Evolutionary conservation across 1,139 yeast species (phyloP).

Genomic region (Saccharomyces hybrid): DNA sequence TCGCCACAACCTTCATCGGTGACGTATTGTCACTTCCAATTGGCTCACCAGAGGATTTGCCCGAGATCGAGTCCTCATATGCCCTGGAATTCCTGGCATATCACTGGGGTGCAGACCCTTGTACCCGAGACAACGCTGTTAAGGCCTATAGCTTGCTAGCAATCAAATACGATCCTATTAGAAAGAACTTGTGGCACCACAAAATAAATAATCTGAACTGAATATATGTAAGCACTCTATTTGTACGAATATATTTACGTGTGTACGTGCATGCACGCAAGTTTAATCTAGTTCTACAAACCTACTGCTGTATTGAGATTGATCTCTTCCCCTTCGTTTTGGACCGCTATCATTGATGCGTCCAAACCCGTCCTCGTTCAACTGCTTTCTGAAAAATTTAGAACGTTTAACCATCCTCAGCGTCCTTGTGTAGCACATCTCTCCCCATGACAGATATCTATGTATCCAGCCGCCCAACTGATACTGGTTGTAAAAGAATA

Average conservation of each 20-base stretch:
- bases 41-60: conserved; percentile 17
- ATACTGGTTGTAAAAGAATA: conserved; percentile 35
- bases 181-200: conserved; percentile 56
- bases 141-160: conserved; percentile 44
- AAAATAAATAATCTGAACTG: conserved; percentile 11
- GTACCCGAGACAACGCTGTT: conserved; percentile 32
- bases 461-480: conserved; percentile 49
- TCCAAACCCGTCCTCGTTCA: conserved; percentile 16
- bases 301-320: not conserved
- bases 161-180: conserved; percentile 53
- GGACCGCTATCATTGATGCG: not conserved
- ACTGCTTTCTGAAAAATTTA: conserved; percentile 17
- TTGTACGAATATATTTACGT: not conserved
- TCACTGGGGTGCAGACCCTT: conserved; percentile 35
- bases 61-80: conserved; percentile 42
- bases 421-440: conserved; percentile 22
- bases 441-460: conserved; percentile 48
- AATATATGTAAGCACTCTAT: not conserved
- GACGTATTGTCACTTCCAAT: conserved; percentile 15
- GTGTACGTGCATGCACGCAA: not conserved
- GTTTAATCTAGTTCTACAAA: conserved; percentile 3
- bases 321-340: not conserved
- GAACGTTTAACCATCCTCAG: conserved; percentile 6
- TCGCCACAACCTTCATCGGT: conserved; percentile 40
- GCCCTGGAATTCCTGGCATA: conserved; percentile 63